phyloP scores from a whole-genome alignment of 768 basidiomycete genomes.

The Fistulinella prunicolor region DNA sequence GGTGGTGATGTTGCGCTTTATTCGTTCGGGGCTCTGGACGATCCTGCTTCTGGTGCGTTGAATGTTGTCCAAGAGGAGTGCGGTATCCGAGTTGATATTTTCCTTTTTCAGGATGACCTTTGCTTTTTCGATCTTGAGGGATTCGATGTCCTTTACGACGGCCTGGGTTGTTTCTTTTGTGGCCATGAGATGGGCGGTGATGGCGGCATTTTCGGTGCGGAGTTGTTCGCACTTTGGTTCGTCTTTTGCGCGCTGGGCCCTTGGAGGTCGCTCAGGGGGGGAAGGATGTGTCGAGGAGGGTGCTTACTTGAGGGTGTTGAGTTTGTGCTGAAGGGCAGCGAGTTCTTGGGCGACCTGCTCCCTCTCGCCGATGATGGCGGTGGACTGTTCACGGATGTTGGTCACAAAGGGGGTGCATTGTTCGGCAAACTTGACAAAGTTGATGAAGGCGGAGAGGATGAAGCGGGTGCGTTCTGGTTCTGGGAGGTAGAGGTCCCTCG shows the following conservation, averaged over 20 bases:
- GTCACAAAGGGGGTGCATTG: constrained; percentile 63
- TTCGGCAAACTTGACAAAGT: constrained; percentile 88
- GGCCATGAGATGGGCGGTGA: constrained; percentile 64
- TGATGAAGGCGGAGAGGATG: constrained; percentile 85
- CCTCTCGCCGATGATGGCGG: constrained; percentile 58
- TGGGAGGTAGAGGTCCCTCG: constrained; percentile 71
- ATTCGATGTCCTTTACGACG: constrained; percentile 63
- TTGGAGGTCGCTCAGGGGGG: constrained; percentile 24
- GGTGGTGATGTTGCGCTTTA: constrained; percentile 75
- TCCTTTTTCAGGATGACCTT: constrained; percentile 66
- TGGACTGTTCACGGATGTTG: constrained; percentile 59
- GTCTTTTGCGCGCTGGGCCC: constrained; percentile 62
- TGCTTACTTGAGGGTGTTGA: constrained; percentile 55
- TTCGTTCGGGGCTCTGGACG: constrained; percentile 89
- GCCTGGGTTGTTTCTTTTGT: constrained; percentile 63
- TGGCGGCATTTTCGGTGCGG: constrained; percentile 53
- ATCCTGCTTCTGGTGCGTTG: constrained; percentile 67
- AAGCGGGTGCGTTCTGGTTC: constrained; percentile 71
- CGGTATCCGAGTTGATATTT: constrained; percentile 57
- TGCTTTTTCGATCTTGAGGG: constrained; percentile 69
- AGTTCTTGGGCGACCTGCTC: constrained; percentile 52
- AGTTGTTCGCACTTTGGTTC: constrained; percentile 66
- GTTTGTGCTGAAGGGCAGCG: constrained; percentile 46
- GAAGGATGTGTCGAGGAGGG: not conserved
- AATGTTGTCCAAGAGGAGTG: constrained; percentile 57